Evolutionary conservation across 2,329 filamentous ascomycete genomes (phyloP), one percentile per base, ranked within the genome.

Genomic region (Myriosclerotinia curreyana): DNA sequence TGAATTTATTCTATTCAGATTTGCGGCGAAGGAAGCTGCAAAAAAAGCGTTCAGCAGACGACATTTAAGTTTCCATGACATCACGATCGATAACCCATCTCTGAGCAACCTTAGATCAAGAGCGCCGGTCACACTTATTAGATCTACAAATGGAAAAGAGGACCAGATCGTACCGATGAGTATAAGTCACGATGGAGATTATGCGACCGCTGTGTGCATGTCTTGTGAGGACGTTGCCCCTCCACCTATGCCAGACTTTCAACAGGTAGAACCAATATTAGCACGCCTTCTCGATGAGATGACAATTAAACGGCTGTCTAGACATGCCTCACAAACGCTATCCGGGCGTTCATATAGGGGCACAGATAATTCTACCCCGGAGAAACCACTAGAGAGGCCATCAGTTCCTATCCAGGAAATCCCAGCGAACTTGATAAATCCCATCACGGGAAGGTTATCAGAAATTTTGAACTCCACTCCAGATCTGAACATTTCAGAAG

Each of bases 131-230:
- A 67, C 67, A 12, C 44, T 72, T 15, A 65, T 73, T 11, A 54
- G 56, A 64, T 20, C 71, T 65, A 22, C 73, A 69, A 66, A 49
- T 22, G 61, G 60, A 25, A 68, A 62, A n/a, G 66, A 71, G 7
- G 68, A 74, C 38, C 82, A 86, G 68, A 79, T 85, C 58, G 91
- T 87, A 17, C 80, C 84, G 71, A 74, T 96, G 52, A 94, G 89
- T 66, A 96, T 97, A 70, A 95, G 89, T 71, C 93, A 97, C 74
- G 93, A 97, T 75, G 87, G 85, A 2, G 88, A 91, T 9, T 96
- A 92, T 76, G 92, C 92, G 12, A 87, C 83, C 25, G 89, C 89
- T 8, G 80, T 88, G 0, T 90, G 87, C 68, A 68, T 91, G 42
- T 85, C 83, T n/a, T 70, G 22, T 38, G 60, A 64, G 31, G 28